Evolutionary conservation across 371 early-diverging fungal genomes (phyloP), one percentile per base, ranked within the genome.

Genomic region (Circinella umbellata): DNA sequence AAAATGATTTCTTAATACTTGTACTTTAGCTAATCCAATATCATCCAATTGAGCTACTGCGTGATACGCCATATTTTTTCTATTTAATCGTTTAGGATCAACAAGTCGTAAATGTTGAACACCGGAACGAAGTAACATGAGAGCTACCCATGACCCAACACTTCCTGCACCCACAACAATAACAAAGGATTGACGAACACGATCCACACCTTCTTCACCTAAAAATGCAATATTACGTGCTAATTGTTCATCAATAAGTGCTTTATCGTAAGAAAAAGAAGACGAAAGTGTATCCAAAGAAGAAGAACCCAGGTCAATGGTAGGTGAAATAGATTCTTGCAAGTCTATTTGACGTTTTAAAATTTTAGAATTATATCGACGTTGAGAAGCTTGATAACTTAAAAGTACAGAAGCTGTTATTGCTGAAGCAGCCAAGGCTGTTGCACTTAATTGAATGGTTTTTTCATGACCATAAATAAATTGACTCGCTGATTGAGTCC

Each of bases 121-220:
- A 27, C 99, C 99, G 1, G 96, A 91, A 47, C 98, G 89, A 48
- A 94, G 69, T 51, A 98, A 85, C 96, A 97, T 95, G 59, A 93
- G 81, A 0, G 97, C 95, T 4, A 95, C 90, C 91, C 94, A 94
- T 3, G 93, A 92, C n/a, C 94, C 98, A 7, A 98, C 96, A 8
- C 97, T 98, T n/a, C 99, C 99, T 5, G 92, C 89, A 17, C 99
- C 99, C 4, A 98, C 96, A 11, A 98, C 92, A 57, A 98, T 81
- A 3, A 98, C 95, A 75, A 90, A 92, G 1, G 92, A 80, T 14
- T 84, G 74, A 34, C 90, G 87, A 13, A 95, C 74, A 63, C 83
- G 79, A 1, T 79, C 71, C 54, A 93, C 84, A 10, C 92, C 92
- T n/a, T 93, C 92, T 37, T 91, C 88, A 7, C 98, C 98, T 53